These are phyloP conservation scores for Suillus alpinus DNA, from an alignment of 768 basidiomycete species.

Conservation along the genomic window DNA sequence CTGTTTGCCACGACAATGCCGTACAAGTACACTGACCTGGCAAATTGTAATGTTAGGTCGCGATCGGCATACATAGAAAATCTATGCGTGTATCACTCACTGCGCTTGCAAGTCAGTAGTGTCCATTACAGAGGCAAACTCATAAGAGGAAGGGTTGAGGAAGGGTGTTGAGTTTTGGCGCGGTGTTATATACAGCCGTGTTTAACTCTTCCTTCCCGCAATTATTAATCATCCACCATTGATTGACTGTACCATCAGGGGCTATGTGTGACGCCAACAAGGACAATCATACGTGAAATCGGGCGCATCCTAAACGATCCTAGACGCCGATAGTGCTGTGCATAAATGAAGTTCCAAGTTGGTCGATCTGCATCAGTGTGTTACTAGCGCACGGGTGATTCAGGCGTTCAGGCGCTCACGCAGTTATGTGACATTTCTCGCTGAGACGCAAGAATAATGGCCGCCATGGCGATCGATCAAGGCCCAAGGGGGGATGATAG, in stretches of 20 bases:
- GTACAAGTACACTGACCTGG: slow-evolving; percentile 3
- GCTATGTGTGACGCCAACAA: not conserved
- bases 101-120: not conserved
- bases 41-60: not conserved
- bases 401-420: not conserved
- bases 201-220: not conserved
- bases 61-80: not conserved
- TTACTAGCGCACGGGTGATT: not conserved
- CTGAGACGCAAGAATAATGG: too few species aligned
- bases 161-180: not conserved
- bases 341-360: not conserved
- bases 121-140: not conserved
- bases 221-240: not conserved
- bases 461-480: too few species aligned
- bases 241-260: not conserved
- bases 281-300: not conserved
- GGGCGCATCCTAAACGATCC: not conserved
- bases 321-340: not conserved
- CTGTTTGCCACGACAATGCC: not conserved
- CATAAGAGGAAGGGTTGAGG: not conserved
- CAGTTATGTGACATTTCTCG: not conserved
- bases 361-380: not conserved
- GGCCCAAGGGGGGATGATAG: too few species aligned
- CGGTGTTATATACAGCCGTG: not conserved
- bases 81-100: not conserved